A percentile compares a stretch with the other conserved stretches of the same genome.
phyloP scores from a whole-genome alignment of 108 stramenopile species.

The Asterionellopsis glacialis region DNA sequence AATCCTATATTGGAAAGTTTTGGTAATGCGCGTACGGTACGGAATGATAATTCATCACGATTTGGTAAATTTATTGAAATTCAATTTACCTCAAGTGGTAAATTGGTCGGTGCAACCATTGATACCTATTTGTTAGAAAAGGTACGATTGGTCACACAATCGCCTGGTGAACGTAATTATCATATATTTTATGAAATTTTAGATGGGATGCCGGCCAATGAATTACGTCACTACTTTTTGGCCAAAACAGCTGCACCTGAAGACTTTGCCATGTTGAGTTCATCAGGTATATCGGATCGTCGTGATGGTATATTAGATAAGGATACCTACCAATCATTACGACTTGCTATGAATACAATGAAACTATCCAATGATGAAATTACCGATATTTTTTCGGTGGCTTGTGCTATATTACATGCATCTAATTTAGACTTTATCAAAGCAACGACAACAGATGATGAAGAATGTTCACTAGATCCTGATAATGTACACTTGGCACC shows the following conservation, averaged over 20 bases:
- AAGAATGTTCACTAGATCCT: slow-evolving; percentile 45
- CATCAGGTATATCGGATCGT: slow-evolving; percentile 60
- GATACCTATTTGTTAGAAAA: slow-evolving; percentile 94
- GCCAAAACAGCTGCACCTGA: slow-evolving; percentile 47
- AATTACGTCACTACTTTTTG: slow-evolving; percentile 47
- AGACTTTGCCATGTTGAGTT: slow-evolving; percentile 72
- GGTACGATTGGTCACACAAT: slow-evolving; percentile 79
- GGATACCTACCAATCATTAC: slow-evolving; percentile 62
- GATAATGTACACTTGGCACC: slow-evolving; percentile 58
- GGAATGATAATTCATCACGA: slow-evolving; percentile 84
- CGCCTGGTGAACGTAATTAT: slow-evolving; percentile 88
- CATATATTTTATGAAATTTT: slow-evolving; percentile 89
- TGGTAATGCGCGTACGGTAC: slow-evolving; percentile 90
- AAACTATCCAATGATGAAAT: slow-evolving; percentile 59
- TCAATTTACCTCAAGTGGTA: slow-evolving; percentile 61
- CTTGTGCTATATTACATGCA: slow-evolving; percentile 79
- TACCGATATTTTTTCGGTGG: slow-evolving; percentile 50
- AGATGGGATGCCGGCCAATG: slow-evolving; percentile 34
- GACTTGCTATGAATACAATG: slow-evolving; percentile 43
- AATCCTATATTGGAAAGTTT: slow-evolving; percentile 97
- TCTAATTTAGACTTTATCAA: slow-evolving; percentile 80
- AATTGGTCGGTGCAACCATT: slow-evolving; percentile 77
- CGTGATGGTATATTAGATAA: slow-evolving; percentile 82
- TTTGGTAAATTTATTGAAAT: slow-evolving; percentile 96
- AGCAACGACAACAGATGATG: slow-evolving; percentile 19